Base-by-base conservation (phyloP, 495 filamentous ascomycete genomes). In the Penicillium cosmopolitanum region DNA sequence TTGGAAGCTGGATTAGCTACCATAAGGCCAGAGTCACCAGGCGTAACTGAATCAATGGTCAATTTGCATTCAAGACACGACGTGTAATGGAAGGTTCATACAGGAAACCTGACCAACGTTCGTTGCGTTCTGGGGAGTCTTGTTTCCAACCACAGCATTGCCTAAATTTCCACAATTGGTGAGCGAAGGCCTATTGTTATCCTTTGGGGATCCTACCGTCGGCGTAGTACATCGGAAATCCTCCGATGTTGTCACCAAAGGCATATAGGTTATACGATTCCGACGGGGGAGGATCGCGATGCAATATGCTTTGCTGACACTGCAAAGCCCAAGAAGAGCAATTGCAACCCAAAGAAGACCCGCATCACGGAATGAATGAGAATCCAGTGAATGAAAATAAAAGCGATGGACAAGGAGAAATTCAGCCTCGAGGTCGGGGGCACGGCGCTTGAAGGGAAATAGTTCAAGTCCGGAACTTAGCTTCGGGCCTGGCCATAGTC, bases 201-300 rank as follows among this genome's bases (percentile, higher is more conserved):
- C 11, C 4, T 15, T 28, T 15, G 4, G 1, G 13, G 4, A 1
- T 31, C 70, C 40, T 55, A 72, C 74, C 66, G 8, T 75, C 73
- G 36, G 67, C 60, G 16, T 73, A 74, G 52, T 70, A 73, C 38
- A 76, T 47, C 10, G 66, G 66, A 16, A 72, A 62, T 9, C 74
- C 73, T 15, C 65, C 67, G 53, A 77, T 69, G 16, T 61, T 61
- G 11, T 64, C 58, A 13, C 71, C 71, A 33, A 74, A 76, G 19
- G 71, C 71, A 33, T 70, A 76, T 2, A 77, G 64, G 13, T 13
- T 33, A 56, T 72, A 77, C 0, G 40, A 38, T 3, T 38, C 52
- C 15, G 36, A 40, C 4, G 9, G 15, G 15, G 12, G 36, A 40
- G 11, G 42, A 44, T 44, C 42, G 13, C 42, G 42, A 44, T 6